Base-by-base conservation (phyloP, 2,329 filamentous ascomycete species). In the Nigrospora sphaerica region DNA sequence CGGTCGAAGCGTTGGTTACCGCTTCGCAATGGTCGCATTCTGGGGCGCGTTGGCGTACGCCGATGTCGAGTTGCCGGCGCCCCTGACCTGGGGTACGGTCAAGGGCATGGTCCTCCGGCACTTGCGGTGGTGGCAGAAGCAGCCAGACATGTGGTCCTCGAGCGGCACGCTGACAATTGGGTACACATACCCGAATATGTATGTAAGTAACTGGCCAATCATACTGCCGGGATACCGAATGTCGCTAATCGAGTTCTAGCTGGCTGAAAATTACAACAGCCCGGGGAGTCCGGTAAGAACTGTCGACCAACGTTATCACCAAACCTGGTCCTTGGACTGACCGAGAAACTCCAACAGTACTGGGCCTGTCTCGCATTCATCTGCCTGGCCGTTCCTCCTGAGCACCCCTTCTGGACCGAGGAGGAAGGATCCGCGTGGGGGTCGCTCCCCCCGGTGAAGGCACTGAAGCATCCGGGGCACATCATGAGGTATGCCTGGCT, bases 1-100 rank as follows among this genome's bases (percentile, higher is more conserved):
- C 54, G 87, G 87, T 4, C 78, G 87, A 41, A 88, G 83, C 44
- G 76, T 91, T 42, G 87, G 85, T 7, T 92, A 92, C 62, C 79
- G 86, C n/a, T 91, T 89, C 62, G 86, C 85, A 42, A 90, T 90
- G 81, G 82, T 85, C n/a, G 85, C 81, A 0, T 91, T 91, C 67
- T 91, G 86, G 86, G 83, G 85, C 12, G 83, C 86, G 0, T 66
- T 90, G 28, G 87, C 85, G 1, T 89, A 88, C 56, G 85, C 86
- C 4, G 82, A 82, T 53, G 81, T 89, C 43, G 83, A 88, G 45
- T 73, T 89, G 6, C 85, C 86, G 0, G 73, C 72, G 9, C 85
- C 86, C 0, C 67, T 91, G 45, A 85, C 81, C 3, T 90, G 86
- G 85, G 86, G 87, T 3, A 84, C 87, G 55, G 82, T 90, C 14